A percentile compares a stretch with the other conserved stretches of the same genome.
phyloP scores from a whole-genome alignment of 352 stramenopile genomes.

The Aphanomyces invadans region DNA sequence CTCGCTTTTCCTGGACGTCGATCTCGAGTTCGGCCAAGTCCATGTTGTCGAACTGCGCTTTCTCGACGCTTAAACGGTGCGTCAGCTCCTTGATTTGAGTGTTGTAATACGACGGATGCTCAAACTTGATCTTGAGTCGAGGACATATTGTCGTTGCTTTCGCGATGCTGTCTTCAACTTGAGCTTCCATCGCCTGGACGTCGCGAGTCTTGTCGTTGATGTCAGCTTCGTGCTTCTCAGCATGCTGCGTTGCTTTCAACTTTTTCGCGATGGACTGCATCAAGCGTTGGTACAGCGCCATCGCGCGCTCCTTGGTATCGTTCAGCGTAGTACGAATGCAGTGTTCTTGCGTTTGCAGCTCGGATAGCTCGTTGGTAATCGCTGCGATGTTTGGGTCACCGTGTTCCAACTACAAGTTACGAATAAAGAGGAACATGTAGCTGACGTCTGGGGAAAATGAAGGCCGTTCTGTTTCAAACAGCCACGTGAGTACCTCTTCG shows the following conservation, averaged over 20 bases:
- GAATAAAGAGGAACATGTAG: too few species aligned
- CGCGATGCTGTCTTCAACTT: constrained; percentile 6
- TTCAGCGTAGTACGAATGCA: constrained; percentile 43
- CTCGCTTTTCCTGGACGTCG: constrained; percentile 62
- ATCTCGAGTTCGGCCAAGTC: constrained; percentile 62
- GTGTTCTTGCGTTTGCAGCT: constrained; percentile 35
- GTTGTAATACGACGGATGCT: constrained; percentile 71
- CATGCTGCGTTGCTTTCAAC: neutral
- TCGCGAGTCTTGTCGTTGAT: neutral
- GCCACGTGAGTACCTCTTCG: constrained; percentile 43
- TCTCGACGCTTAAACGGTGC: constrained; percentile 65
- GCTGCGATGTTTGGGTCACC: constrained; percentile 58
- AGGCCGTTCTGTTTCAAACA: too few species aligned
- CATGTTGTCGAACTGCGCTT: constrained; percentile 72
- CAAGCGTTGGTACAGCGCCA: constrained; percentile 64
- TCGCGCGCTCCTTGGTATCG: constrained; percentile 50
- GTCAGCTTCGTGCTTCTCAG: neutral
- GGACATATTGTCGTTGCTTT: constrained; percentile 12
- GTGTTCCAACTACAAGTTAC: neutral
- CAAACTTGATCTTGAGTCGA: constrained; percentile 15
- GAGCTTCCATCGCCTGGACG: neutral
- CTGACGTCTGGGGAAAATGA: too few species aligned
- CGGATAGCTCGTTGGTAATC: constrained; percentile 46
- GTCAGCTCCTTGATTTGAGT: constrained; percentile 74
- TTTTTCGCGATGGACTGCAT: neutral